A percentile compares a stretch with the other conserved stretches of the same genome.
Conservation (phyloP, 75 land plant species). For the Chamaecyparis obtusa region DNA sequence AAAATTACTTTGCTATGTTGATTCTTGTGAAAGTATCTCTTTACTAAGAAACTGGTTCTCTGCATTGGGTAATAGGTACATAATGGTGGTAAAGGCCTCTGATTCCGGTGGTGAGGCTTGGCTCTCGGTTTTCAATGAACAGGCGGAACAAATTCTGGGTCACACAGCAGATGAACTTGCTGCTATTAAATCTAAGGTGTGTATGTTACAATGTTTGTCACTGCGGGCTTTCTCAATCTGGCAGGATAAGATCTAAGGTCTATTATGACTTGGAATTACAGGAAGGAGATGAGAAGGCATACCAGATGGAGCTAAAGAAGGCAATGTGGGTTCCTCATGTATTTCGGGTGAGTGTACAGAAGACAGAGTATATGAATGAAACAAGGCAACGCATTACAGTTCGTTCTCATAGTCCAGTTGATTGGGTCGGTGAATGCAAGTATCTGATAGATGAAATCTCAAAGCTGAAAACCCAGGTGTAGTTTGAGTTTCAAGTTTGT, state of each 20-base stretch:
- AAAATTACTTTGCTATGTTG: neutral
- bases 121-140: constrained; percentile 89
- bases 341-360: constrained; percentile 68
- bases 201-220: neutral
- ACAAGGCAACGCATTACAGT: constrained; percentile 85
- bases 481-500: neutral
- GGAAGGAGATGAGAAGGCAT: constrained; percentile 64
- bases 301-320: constrained; percentile 60
- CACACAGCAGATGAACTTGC: constrained; percentile 84
- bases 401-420: constrained; percentile 49
- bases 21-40: neutral
- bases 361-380: constrained; percentile 83
- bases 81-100: constrained; percentile 69
- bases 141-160: constrained; percentile 82
- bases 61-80: constrained; percentile 51
- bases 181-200: constrained; percentile 71
- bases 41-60: neutral
- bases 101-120: constrained; percentile 86
- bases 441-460: constrained; percentile 70
- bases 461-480: constrained; percentile 21
- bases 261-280: constrained; percentile 10
- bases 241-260: neutral
- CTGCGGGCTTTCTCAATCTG: neutral
- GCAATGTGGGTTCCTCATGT: constrained; percentile 75
- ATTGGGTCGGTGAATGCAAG: constrained; percentile 78